A percentile compares a stretch with the other conserved stretches of the same genome.
Conservation (phyloP, 2,329 filamentous ascomycete genomes). For the Achaetomium macrosporum region DNA sequence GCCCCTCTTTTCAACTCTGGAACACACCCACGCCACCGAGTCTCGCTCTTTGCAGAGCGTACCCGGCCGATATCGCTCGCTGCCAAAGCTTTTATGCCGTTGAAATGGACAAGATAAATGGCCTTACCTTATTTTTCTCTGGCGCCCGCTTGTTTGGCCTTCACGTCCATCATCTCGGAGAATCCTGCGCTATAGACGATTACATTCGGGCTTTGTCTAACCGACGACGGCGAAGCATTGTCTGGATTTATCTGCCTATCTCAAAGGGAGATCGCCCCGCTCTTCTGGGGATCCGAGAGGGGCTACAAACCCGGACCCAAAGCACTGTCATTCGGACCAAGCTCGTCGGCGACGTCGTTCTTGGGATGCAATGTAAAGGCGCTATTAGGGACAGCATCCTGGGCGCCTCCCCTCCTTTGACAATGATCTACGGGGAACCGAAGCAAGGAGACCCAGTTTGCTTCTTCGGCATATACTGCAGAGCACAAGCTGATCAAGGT, state of each 20-base stretch:
- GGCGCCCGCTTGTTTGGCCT: not conserved
- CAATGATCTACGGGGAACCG: not conserved
- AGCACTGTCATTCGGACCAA: not conserved
- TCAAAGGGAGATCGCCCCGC: not conserved
- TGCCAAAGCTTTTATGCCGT: not conserved
- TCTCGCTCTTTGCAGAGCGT: slow-evolving; percentile 5
- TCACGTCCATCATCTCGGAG: not conserved
- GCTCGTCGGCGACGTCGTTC: not conserved
- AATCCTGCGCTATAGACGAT: not conserved
- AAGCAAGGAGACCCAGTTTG: not conserved
- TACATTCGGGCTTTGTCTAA: not conserved
- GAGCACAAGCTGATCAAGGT: not conserved
- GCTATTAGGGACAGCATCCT: not conserved
- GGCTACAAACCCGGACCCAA: not conserved
- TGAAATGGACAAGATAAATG: not conserved
- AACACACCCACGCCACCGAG: slow-evolving; percentile 11
- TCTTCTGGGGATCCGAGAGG: not conserved
- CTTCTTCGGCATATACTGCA: not conserved
- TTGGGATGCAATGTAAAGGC: not conserved
- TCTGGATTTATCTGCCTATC: not conserved
- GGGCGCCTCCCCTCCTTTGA: not conserved
- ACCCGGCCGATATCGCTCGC: not conserved
- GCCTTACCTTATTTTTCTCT: not conserved
- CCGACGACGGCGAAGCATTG: not conserved
- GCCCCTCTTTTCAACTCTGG: slow-evolving; percentile 4